phyloP scores from a whole-genome alignment of 2,329 filamentous ascomycete genomes.

The Pestalotiopsis sp. region DNA sequence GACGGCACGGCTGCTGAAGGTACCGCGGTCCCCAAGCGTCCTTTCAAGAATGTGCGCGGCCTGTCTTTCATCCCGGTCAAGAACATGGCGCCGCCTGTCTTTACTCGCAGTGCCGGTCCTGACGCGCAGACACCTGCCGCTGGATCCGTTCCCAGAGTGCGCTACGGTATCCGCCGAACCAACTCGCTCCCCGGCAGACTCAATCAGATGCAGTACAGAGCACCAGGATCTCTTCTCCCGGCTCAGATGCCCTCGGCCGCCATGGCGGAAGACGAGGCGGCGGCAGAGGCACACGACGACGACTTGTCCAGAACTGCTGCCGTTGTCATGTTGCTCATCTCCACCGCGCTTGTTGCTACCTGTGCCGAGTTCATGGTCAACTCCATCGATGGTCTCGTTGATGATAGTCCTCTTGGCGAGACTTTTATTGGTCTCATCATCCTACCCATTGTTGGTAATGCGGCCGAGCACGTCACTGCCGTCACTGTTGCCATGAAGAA shows the following conservation, averaged over 20 bases:
- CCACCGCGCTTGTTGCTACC: constrained; percentile 66
- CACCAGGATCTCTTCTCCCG: constrained; percentile 54
- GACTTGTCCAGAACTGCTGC: constrained; percentile 59
- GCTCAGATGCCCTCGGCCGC: constrained; percentile 45
- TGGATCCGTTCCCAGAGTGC: constrained; percentile 57
- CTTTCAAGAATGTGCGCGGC: constrained; percentile 58
- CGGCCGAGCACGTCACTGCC: constrained; percentile 73
- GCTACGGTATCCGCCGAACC: constrained; percentile 70
- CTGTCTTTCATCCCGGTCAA: constrained; percentile 67
- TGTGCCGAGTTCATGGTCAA: constrained; percentile 74
- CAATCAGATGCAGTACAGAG: constrained; percentile 45
- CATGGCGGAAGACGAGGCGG: constrained; percentile 27
- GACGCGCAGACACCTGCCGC: constrained; percentile 30
- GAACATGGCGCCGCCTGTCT: constrained; percentile 72
- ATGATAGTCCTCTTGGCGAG: constrained; percentile 58
- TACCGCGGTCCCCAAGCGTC: constrained; percentile 34
- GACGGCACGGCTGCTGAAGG: constrained; percentile 26
- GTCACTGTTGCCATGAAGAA: constrained; percentile 73
- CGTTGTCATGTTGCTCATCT: constrained; percentile 62
- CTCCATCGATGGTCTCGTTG: constrained; percentile 66
- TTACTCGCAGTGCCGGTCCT: constrained; percentile 48
- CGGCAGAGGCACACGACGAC: constrained; percentile 40
- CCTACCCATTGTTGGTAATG: constrained; percentile 73
- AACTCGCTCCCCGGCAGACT: constrained; percentile 75
- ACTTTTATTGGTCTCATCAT: constrained; percentile 74